phyloP scores from a whole-genome alignment of 371 early-diverging fungal genomes.

The Sporodiniella umbellata region DNA sequence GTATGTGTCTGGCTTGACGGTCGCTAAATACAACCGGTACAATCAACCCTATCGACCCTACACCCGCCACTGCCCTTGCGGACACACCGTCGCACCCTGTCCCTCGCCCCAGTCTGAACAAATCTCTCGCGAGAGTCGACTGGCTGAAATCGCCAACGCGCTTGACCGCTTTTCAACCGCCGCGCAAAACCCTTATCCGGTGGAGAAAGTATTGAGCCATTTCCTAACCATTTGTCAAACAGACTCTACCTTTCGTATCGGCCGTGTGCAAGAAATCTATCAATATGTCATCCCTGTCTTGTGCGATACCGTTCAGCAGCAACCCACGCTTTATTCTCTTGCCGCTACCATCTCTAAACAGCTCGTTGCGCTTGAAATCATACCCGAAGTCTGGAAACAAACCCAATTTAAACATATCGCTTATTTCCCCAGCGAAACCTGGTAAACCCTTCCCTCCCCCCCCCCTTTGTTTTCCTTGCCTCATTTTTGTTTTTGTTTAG shows the following conservation, averaged over 20 bases:
- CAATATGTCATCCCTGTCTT: conserved; percentile 30
- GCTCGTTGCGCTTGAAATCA: conserved; percentile 50
- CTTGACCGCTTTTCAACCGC: conserved; percentile 11
- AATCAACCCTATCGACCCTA: conserved; percentile 65
- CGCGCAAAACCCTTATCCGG: not conserved
- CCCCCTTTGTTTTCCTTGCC: not conserved
- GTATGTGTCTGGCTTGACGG: conserved; percentile 32
- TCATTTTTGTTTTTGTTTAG: not conserved
- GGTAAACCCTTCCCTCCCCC: conserved; percentile 43
- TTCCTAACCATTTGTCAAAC: conserved; percentile 26
- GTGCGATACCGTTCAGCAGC: conserved; percentile 13
- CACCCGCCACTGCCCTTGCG: conserved; percentile 55
- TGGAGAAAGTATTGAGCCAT: conserved; percentile 1
- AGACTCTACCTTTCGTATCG: conserved; percentile 27
- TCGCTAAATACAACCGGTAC: conserved; percentile 54
- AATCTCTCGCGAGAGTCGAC: conserved; percentile 27
- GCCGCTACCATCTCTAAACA: conserved; percentile 39
- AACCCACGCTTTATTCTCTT: conserved; percentile 8
- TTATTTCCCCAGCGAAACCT: conserved; percentile 54
- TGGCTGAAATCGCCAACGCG: conserved; percentile 8
- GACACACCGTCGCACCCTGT: conserved; percentile 40
- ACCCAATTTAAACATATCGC: conserved; percentile 67
- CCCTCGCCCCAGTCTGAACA: conserved; percentile 28
- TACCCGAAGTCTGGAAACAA: conserved; percentile 69
- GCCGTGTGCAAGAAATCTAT: conserved; percentile 34